Evolutionary conservation across 352 stramenopile genomes (phyloP), one percentile per base, ranked within the genome.

Genomic region (Globisporangium splendens): DNA sequence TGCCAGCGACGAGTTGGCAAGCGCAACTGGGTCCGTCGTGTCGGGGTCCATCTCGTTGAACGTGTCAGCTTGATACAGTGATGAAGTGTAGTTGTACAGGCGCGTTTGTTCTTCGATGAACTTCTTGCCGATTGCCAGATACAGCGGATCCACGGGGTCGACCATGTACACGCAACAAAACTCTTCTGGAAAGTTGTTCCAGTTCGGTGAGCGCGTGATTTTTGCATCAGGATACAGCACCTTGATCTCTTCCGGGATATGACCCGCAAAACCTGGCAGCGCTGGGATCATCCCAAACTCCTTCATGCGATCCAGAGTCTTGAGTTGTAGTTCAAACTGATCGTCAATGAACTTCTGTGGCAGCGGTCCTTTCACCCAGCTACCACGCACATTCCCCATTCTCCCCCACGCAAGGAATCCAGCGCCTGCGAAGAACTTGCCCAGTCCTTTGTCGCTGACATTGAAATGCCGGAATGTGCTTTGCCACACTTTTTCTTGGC

Each of bases 401-500:
- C 91, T 68, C n/a, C 85, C 77, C 89, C 89, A 97, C 3, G 89
- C 85, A 15, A 97, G 61, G 57, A 96, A 97, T 0, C 89, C 89
- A 2, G 87, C 74, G 0, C 89, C 89, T 2, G 91, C 86, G 54
- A 97, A 98, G 65, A 95, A 97, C 55, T 92, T 93, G 62, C 85
- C 61, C 49, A 96, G 69, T 0, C 90, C 89, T 13, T 69, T 62
- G 54, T 89, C 69, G 21, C 72, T 84, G 14, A 96, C 68, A 54
- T 93, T 91, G 59, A 96, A 89, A 52, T 91, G 66, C 8, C 76
- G 77, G 72, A 94, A 98, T 15, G 91, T 89, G 24, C 85, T 77
- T 35, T 93, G 80, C 78, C 88, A 96, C 44, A 96, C 84, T 48
- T 92, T 89, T 60, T 97, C 89, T 60, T 96, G 88, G 7, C 90